phyloP scores from a whole-genome alignment of 202 grass and related monocot species.

The Bolboschoenoplectus hybrid region DNA sequence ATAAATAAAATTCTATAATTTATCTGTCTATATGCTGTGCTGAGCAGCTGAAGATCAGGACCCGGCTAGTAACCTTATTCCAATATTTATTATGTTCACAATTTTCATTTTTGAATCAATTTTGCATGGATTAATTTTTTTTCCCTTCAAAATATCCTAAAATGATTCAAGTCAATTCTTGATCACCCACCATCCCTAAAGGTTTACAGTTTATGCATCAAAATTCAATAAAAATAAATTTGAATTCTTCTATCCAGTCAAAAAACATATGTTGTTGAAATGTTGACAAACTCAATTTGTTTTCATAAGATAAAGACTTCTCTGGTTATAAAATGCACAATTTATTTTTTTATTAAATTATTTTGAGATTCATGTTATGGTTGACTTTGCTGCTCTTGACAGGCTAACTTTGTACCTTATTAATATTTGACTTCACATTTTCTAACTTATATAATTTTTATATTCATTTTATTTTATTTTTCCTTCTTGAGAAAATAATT shows the following conservation, averaged over 20 bases:
- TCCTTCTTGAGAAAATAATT: background rate
- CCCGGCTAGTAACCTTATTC: background rate
- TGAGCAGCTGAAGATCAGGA: too few relatives aligned
- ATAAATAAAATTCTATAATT: too few relatives aligned
- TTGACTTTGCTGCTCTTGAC: conserved; percentile 9
- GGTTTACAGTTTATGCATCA: background rate
- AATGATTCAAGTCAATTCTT: background rate
- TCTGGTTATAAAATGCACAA: background rate
- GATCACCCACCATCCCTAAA: background rate
- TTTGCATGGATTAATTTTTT: background rate
- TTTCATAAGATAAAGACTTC: background rate
- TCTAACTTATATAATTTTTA: background rate
- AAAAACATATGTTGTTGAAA: background rate
- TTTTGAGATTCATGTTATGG: background rate
- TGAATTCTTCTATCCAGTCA: background rate
- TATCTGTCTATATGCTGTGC: too few relatives aligned
- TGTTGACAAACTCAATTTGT: background rate
- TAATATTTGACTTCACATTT: background rate
- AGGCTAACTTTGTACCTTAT: background rate
- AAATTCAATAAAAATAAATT: background rate
- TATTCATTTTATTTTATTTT: background rate
- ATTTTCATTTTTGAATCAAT: background rate
- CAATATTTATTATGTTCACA: background rate
- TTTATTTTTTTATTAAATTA: background rate
- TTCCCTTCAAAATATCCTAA: background rate